Evolutionary conservation across 495 filamentous ascomycete species (phyloP), one percentile per base, ranked within the genome.

Genomic region (Pyronema domesticum): DNA sequence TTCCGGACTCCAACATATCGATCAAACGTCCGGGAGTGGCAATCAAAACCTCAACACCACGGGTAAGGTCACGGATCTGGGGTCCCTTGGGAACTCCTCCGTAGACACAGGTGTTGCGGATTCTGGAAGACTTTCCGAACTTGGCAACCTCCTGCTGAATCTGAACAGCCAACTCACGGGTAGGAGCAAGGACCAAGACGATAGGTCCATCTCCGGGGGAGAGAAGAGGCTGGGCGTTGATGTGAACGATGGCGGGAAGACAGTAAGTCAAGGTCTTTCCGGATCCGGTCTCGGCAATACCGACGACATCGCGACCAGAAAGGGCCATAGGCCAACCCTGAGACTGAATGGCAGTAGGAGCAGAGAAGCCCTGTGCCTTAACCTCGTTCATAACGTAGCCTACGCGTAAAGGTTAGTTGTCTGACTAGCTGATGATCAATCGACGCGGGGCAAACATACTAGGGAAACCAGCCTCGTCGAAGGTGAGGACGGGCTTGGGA

Each of bases 281-380:
- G 60, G 91, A 98, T 67, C 91, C 91, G 37, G 91, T 98, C 76
- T 98, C 91, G 65, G 91, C 91, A 72, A 98, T 95, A 80, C 91
- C 91, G 68, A 98, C 91, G 55, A 96, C 91, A 68, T 98, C 91
- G 61, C 91, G 89, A 70, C 91, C 91, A 44, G 89, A 93, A 46
- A 98, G 81, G 66, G 91, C 89, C 91, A 96, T 96, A 49, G 91
- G 91, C 91, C 91, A 98, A 60, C 91, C 93, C 69, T 96, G 91
- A 52, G 93, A 87, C 71, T 98, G 91, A 65, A 98, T 98, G 51
- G 93, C 79, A 44, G 91, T 96, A 35, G 91, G 91, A 45, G 80
- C 80, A 46, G 80, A 73, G 69, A 98, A 98, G 19, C 91, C 91
- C 72, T 95, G 88, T 46, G 88, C 83, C 77, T 96, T 96, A 63